Evolutionary conservation across 352 stramenopile genomes (phyloP).

Genomic region (Phytophthora boehmeriae): DNA sequence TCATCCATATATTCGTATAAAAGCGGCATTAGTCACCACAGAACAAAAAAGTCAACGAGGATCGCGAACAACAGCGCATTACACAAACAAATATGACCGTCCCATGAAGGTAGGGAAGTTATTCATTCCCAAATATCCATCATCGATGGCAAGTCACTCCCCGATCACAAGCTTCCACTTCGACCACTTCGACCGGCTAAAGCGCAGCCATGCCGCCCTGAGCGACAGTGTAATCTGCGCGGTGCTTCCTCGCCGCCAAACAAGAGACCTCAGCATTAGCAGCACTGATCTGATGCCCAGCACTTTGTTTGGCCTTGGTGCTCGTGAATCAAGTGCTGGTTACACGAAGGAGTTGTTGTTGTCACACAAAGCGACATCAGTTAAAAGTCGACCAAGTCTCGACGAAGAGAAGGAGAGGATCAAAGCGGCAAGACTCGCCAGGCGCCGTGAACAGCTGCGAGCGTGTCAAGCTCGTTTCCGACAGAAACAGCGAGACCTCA

Average conservation of each 20-base stretch:
- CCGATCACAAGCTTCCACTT: not conserved
- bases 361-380: not conserved
- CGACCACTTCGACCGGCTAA: not conserved
- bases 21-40: no score
- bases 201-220: not conserved
- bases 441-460: constrained; percentile 20
- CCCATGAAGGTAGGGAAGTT: no score
- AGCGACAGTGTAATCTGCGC: not conserved
- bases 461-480: constrained; percentile 27
- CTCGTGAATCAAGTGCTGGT: no score
- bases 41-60: no score
- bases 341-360: not conserved
- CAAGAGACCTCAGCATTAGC: no score
- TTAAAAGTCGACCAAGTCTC: not conserved
- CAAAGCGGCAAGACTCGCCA: constrained; percentile 7
- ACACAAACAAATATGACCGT: no score
- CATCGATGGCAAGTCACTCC: not conserved
- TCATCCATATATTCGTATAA: no score
- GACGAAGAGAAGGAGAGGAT: not conserved
- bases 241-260: not conserved
- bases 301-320: no score
- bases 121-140: not conserved
- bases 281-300: no score
- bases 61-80: no score
- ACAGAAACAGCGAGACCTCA: constrained; percentile 6